Conservation (phyloP, 495 filamentous ascomycete genomes). For the Aspergillus incahuasiensis region DNA sequence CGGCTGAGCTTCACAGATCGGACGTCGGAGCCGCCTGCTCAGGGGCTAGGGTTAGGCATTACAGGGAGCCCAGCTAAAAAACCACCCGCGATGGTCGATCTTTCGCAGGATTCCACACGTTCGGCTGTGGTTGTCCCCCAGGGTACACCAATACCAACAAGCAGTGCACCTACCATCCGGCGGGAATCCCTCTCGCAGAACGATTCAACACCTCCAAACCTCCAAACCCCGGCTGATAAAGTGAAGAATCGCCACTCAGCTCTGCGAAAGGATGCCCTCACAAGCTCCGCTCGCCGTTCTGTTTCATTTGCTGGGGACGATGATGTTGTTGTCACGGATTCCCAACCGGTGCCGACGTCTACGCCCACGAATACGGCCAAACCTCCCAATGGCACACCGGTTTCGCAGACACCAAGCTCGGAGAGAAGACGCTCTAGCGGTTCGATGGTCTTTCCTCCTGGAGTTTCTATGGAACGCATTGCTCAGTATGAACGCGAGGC, state of each 20-base stretch:
- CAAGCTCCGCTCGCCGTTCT: slow-evolving; percentile 18
- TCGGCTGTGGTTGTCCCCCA: slow-evolving; percentile 2
- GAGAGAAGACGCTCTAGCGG: slow-evolving; percentile 1
- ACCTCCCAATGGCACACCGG: not conserved
- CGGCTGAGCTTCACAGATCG: slow-evolving; percentile 17
- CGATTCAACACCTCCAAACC: slow-evolving; percentile 11
- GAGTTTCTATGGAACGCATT: not conserved
- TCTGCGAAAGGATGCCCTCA: slow-evolving; percentile 22
- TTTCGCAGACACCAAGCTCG: not conserved
- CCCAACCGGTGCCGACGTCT: slow-evolving; percentile 10
- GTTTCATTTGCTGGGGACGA: slow-evolving; percentile 26
- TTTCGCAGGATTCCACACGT: slow-evolving; percentile 10
- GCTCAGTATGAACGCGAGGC: slow-evolving; percentile 3
- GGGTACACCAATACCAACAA: slow-evolving; percentile 6
- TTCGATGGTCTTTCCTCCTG: slow-evolving; percentile 7
- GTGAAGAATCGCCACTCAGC: slow-evolving; percentile 20
- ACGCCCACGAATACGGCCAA: not conserved
- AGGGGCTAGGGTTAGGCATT: slow-evolving; percentile 30
- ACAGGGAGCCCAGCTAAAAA: slow-evolving; percentile 26
- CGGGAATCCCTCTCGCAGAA: slow-evolving; percentile 7
- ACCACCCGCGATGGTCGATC: not conserved
- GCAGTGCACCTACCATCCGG: slow-evolving; percentile 2
- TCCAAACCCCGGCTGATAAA: slow-evolving; percentile 10
- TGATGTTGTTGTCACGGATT: slow-evolving; percentile 9
- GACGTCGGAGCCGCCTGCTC: slow-evolving; percentile 6